Percentiles rank a stretch among this genome's conserved stretches.
These are phyloP conservation scores for Ploettnerulaceae sp. DNA, from an alignment of 2,329 filamentous ascomycete species.

Conservation along the genomic window DNA sequence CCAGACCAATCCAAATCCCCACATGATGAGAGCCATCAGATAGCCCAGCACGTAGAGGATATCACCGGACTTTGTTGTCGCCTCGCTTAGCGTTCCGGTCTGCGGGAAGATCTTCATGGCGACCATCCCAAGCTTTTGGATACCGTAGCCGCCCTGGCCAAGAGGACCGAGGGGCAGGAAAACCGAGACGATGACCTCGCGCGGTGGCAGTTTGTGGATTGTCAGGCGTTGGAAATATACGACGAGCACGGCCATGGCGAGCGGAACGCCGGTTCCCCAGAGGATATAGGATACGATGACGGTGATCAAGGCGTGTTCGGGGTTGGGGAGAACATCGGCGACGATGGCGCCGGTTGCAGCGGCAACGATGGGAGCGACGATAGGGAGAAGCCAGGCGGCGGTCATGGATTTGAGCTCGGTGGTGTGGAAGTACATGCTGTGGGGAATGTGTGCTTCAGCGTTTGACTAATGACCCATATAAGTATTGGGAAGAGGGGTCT, in stretches of 20 bases:
- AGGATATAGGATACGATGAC: slow-evolving; percentile 62
- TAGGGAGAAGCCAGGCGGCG: slow-evolving; percentile 60
- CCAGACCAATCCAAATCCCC: slow-evolving; percentile 52
- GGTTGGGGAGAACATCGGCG: slow-evolving; percentile 53
- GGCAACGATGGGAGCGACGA: slow-evolving; percentile 62
- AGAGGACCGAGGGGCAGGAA: slow-evolving; percentile 64
- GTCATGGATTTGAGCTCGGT: slow-evolving; percentile 54
- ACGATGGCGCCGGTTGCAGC: slow-evolving; percentile 60
- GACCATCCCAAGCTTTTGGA: slow-evolving; percentile 40
- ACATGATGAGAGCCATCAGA: slow-evolving; percentile 48
- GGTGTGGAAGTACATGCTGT: slow-evolving; percentile 33
- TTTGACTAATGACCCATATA: too few relatives aligned
- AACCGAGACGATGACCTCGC: slow-evolving; percentile 62
- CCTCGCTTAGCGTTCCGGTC: slow-evolving; percentile 32
- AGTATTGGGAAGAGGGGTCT: not conserved
- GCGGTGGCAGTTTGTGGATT: slow-evolving; percentile 59
- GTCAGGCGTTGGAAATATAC: slow-evolving; percentile 67
- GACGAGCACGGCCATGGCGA: slow-evolving; percentile 58
- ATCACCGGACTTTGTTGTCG: slow-evolving; percentile 43
- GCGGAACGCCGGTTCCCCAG: slow-evolving; percentile 59
- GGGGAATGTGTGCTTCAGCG: slow-evolving; percentile 5
- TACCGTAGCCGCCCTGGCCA: slow-evolving; percentile 59
- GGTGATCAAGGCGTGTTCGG: slow-evolving; percentile 53
- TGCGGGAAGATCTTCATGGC: slow-evolving; percentile 40
- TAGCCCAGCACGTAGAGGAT: slow-evolving; percentile 56